Evolutionary conservation across 2,329 filamentous ascomycete species (phyloP).

Genomic region (Arthroderma uncinatum): DNA sequence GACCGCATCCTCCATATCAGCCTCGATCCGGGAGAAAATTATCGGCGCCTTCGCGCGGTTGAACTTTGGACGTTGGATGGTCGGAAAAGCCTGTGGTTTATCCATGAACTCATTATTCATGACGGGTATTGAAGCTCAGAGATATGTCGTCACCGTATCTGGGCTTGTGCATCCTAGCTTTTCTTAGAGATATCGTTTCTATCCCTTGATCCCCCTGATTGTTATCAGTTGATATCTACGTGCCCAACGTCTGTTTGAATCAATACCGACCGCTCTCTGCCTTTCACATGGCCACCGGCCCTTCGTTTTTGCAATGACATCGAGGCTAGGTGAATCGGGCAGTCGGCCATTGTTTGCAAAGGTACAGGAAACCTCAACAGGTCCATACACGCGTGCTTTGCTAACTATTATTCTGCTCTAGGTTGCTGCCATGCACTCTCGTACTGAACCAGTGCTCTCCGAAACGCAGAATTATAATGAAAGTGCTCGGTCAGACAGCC

Average conservation of each 20-base stretch:
- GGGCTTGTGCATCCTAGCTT: slow-evolving; percentile 34
- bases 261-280: neutral
- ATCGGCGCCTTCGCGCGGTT: neutral
- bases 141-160: slow-evolving; percentile 37
- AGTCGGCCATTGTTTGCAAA: slow-evolving; percentile 60
- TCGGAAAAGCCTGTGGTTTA: neutral
- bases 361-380: slow-evolving; percentile 36
- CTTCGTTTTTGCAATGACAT: slow-evolving; percentile 2
- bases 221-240: slow-evolving; percentile 5
- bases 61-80: neutral
- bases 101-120: slow-evolving; percentile 23
- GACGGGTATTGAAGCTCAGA: slow-evolving; percentile 32
- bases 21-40: neutral
- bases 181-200: slow-evolving; percentile 29
- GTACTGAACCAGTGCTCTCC: slow-evolving; percentile 21
- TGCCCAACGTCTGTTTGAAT: neutral
- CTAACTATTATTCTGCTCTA: slow-evolving; percentile 14
- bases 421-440: slow-evolving; percentile 36
- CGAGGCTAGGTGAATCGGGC: slow-evolving; percentile 12
- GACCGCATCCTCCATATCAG: neutral
- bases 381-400: neutral
- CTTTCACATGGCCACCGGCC: slow-evolving; percentile 1
- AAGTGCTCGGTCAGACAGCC: neutral
- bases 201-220: slow-evolving; percentile 22
- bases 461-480: slow-evolving; percentile 15